Percentiles rank a stretch among this genome's conserved stretches.
Evolutionary conservation across 2,329 filamentous ascomycete species (phyloP).

Genomic region (Arthrobotrys megalospora): DNA sequence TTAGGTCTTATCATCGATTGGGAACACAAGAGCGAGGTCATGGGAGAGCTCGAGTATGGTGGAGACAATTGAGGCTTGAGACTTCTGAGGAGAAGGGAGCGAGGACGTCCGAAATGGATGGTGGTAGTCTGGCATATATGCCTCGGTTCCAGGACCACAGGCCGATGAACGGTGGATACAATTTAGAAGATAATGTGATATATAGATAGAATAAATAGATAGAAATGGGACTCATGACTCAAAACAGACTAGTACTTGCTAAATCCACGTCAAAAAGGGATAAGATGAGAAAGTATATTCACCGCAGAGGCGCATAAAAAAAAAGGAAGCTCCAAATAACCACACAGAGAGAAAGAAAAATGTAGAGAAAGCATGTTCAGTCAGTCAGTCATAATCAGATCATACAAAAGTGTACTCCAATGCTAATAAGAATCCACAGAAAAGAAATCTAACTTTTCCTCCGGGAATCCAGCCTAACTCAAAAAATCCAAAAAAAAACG

Average conservation of each 20-base stretch:
- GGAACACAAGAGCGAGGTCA: too few species aligned
- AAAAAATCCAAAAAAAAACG: background rate
- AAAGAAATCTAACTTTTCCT: slow-evolving; percentile 2
- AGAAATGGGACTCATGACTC: background rate
- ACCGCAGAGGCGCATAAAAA: background rate
- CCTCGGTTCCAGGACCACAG: too few species aligned
- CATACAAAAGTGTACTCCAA: slow-evolving; percentile 13
- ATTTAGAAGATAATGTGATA: background rate
- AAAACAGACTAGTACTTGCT: slow-evolving; percentile 24
- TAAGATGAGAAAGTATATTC: slow-evolving; percentile 15
- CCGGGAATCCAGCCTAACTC: background rate
- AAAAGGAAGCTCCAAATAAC: slow-evolving; percentile 4
- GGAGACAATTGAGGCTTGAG: too few species aligned
- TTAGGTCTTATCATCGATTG: too few species aligned
- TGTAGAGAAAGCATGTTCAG: background rate
- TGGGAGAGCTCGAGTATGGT: too few species aligned
- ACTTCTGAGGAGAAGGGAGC: too few species aligned
- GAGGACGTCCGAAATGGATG: too few species aligned
- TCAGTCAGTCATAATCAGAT: slow-evolving; percentile 9
- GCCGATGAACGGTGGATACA: too few species aligned
- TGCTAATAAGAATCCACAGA: background rate
- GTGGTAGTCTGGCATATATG: too few species aligned
- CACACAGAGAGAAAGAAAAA: background rate
- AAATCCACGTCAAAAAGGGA: slow-evolving; percentile 33
- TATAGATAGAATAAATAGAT: background rate